Base-by-base conservation (phyloP, 139 green algal species). In the Microglena sp. region DNA sequence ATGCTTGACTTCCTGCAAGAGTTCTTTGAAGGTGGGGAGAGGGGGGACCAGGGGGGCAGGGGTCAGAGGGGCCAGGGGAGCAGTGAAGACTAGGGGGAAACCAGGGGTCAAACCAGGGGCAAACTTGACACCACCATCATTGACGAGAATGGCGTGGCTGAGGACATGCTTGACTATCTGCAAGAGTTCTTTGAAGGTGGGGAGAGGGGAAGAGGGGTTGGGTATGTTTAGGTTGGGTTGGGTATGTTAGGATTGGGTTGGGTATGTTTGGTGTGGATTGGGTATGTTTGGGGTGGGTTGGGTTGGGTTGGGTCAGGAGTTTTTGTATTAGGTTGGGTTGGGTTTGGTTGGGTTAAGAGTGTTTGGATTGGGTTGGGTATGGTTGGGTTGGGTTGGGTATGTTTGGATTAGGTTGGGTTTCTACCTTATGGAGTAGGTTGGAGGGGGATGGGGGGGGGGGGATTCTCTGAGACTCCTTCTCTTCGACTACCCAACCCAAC, bases 101-200 rank as follows among this genome's bases (percentile, higher is more conserved):
- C n/a, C n/a, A n/a, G n/a, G n/a, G n/a, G n/a, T n/a, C n/a, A n/a
- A n/a, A n/a, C n/a, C n/a, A n/a, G n/a, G n/a, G n/a, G n/a, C n/a
- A n/a, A n/a, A n/a, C n/a, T n/a, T n/a, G n/a, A n/a, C n/a, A n/a
- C n/a, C n/a, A n/a, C n/a, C n/a, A n/a, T n/a, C n/a, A n/a, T n/a
- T n/a, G n/a, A n/a, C n/a, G n/a, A n/a, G n/a, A n/a, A n/a, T n/a
- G n/a, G n/a, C n/a, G n/a, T n/a, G n/a, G n/a, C n/a, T n/a, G n/a
- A 82, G 3, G 92, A 98, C 79, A 92, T 98, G 87, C 82, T 92
- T 31, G 86, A 97, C 67, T 97, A 97, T 70, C 66, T 98, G 62
- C 74, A 84, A 30, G 87, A 84, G 32, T 91, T 96, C 59, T 81
- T 91, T 24, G 67, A 86, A 33, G 67, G 75, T 82, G 63, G 5